Evolutionary conservation across 441 rosid genomes (phyloP), one percentile per base, ranked within the genome.

Genomic region (Croton setiger): DNA sequence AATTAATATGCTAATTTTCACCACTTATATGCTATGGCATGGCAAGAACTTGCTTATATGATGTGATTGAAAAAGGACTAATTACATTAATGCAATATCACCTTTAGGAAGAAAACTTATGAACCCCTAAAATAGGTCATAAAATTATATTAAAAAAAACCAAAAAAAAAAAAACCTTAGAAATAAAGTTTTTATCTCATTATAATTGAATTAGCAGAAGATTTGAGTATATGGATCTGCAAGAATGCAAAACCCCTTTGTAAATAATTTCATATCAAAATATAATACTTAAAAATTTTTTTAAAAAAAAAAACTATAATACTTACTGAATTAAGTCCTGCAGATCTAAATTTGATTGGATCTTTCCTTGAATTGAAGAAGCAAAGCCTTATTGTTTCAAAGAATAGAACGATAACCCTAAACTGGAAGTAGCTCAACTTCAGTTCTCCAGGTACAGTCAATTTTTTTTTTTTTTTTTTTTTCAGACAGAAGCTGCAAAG

Each of bases 301-400:
- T 12, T 33, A 21, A 39, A 21, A 39, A 57, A 51, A 3, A 7
- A 10, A 21, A 6, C 4, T 18, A 52, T 23, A 55, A 23, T 4
- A 52, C 31, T 27, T 27, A 27, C 31, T 1, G 31, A 27, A 27
- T 27, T 2, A 27, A 27, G 31, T 27, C 31, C 47, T 60, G 47
- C 81, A 35, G 87, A 81, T 81, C 85, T 79, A 80, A 64, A 70
- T 27, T 60, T 35, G 80, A 66, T 31, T 51, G 71, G 75, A 53
- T 65, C 72, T 67, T 53, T 47, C 66, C 55, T 23, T 59, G 33
- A 52, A 45, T 21, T 64, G 63, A 60, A 68, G 60, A 71, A 62
- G 18, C 44, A 35, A 15, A 60, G 53, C 20, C 33, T 35, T 64
- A 51, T 51, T 18, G 11, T 23, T n/a, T 63, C 62, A 43, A n/a